Percentiles rank a stretch among this genome's conserved stretches.
These are phyloP conservation scores for Coemansia sp. DNA, from an alignment of 192 early-diverging fungal species.

Conservation along the genomic window DNA sequence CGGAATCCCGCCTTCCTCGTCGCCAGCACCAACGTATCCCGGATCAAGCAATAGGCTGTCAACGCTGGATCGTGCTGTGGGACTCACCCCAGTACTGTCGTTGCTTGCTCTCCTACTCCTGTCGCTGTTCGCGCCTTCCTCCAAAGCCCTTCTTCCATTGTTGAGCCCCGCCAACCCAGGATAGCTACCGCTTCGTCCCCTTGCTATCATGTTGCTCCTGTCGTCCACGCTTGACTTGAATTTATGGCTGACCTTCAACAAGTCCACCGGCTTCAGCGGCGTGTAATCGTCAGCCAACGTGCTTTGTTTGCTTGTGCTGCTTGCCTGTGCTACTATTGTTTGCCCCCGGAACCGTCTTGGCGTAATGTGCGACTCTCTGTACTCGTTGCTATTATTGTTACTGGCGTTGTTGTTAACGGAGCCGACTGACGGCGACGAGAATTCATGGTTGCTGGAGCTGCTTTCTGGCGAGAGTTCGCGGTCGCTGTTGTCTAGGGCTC, in stretches of 20 bases:
- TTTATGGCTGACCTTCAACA: neutral
- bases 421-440: neutral
- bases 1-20: neutral
- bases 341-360: slow-evolving; percentile 9
- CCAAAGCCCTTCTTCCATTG: neutral
- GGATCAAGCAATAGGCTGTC: slow-evolving; percentile 8
- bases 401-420: neutral
- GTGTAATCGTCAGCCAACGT: slow-evolving; percentile 4
- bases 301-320: slow-evolving; percentile 17
- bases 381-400: neutral
- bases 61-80: slow-evolving; percentile 2
- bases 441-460: neutral
- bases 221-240: slow-evolving; percentile 2
- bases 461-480: neutral
- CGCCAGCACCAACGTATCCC: neutral
- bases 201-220: neutral
- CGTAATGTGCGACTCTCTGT: slow-evolving; percentile 1
- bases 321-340: slow-evolving; percentile 11
- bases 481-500: neutral
- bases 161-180: neutral
- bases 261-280: neutral
- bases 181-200: neutral
- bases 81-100: neutral
- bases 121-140: neutral
- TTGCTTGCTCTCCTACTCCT: neutral